Conservation (phyloP, 2,329 filamentous ascomycete genomes). For the Aspergillus ochraceoroseus region DNA sequence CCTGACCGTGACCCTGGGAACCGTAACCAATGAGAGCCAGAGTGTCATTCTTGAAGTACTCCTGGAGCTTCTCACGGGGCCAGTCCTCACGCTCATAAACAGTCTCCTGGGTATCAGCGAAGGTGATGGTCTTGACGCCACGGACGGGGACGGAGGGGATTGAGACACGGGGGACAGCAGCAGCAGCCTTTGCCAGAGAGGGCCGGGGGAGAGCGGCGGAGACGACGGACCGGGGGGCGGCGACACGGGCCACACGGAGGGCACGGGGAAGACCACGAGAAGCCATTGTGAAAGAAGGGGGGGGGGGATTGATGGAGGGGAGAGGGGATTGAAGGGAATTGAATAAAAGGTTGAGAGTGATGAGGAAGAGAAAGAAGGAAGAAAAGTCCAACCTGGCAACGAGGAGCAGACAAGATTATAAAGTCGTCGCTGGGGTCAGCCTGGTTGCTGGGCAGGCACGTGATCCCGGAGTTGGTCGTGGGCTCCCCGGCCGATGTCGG, state of each 20-base stretch:
- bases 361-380: conserved; percentile 14
- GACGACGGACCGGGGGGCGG: conserved; percentile 55
- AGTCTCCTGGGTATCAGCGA: conserved; percentile 88
- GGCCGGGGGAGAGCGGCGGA: conserved; percentile 52
- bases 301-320: conserved; percentile 13
- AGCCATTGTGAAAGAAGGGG: conserved; percentile 40
- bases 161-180: conserved; percentile 42
- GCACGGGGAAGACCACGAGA: conserved; percentile 51
- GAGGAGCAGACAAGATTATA: conserved; percentile 18
- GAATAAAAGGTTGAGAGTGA: conserved; percentile 8
- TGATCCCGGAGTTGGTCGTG: conserved; percentile 27
- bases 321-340: conserved; percentile 14
- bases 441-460: conserved; percentile 15
- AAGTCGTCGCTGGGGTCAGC: conserved; percentile 19
- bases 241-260: conserved; percentile 55
- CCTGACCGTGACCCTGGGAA: conserved; percentile 97
- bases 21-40: conserved; percentile 98
- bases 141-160: conserved; percentile 50
- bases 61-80: conserved; percentile 97
- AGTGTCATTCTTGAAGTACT: conserved; percentile 99
- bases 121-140: conserved; percentile 98
- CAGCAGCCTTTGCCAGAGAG: conserved; percentile 43
- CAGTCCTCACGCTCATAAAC: conserved; percentile 98
- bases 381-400: conserved; percentile 11
- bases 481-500: conserved; percentile 31